Evolutionary conservation across 202 grass and related monocot species (phyloP).

Genomic region (Brachypodium distachyon): DNA sequence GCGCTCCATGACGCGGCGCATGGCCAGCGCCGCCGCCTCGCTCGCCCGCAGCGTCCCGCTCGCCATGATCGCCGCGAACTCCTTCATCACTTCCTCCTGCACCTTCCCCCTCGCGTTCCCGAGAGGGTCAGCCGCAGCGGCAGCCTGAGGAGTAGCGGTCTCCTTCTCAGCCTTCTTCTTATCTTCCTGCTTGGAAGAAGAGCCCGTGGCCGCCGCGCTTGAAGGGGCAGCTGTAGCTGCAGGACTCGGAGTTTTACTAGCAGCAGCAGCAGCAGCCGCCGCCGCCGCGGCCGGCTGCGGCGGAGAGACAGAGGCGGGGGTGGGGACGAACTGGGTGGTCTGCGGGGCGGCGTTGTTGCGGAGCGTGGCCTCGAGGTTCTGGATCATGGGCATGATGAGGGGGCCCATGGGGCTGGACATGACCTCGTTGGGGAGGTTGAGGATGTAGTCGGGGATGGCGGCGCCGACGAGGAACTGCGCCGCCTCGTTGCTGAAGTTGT

Average conservation of each 20-base stretch:
- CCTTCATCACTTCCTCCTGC: constrained; percentile 75
- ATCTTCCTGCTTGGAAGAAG: neutral
- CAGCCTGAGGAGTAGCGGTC: neutral
- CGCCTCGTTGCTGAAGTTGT: constrained; percentile 89
- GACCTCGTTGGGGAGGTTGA: constrained; percentile 69
- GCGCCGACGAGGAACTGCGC: constrained; percentile 67
- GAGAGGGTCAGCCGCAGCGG: constrained; percentile 22
- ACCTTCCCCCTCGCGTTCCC: constrained; percentile 44
- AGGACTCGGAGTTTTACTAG: neutral
- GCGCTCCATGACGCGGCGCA: constrained; percentile 66
- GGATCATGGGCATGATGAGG: constrained; percentile 75
- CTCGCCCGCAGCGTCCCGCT: constrained; percentile 52
- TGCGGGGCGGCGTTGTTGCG: constrained; percentile 35
- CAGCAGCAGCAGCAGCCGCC: neutral
- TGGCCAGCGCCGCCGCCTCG: constrained; percentile 65
- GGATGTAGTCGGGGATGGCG: constrained; percentile 67
- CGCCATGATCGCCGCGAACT: constrained; percentile 81
- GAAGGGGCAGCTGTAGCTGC: neutral
- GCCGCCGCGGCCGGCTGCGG: neutral
- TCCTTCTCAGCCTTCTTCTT: neutral
- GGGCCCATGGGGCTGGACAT: constrained; percentile 79
- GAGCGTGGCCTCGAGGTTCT: constrained; percentile 57
- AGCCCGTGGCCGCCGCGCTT: neutral
- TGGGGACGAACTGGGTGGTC: constrained; percentile 42
- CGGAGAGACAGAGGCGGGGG: neutral